Percentiles rank a stretch among this genome's conserved stretches.
Conservation (phyloP, 176 grass and related monocot species). For the Puya raimondii region DNA sequence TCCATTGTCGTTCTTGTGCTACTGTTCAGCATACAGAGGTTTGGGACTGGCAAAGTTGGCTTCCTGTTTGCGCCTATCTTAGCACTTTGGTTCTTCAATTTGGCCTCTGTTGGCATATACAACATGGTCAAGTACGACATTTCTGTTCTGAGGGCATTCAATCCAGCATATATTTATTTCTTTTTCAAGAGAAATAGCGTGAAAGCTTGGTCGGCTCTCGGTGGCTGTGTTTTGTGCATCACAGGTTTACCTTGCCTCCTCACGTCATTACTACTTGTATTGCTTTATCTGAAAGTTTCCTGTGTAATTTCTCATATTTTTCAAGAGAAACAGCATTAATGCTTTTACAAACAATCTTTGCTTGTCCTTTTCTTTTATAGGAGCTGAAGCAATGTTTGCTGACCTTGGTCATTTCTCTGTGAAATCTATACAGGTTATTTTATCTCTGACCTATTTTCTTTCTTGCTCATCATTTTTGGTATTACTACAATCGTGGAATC, state of each 20-base stretch:
- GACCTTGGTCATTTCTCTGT: constrained; percentile 98
- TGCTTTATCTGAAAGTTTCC: background rate
- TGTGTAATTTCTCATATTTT: background rate
- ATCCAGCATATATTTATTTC: constrained; percentile 83
- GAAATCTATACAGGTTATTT: constrained; percentile 89
- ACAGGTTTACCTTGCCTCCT: constrained; percentile 49
- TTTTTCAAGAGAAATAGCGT: constrained; percentile 66
- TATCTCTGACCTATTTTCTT: constrained; percentile 5
- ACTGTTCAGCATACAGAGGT: constrained; percentile 91
- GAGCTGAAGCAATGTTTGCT: constrained; percentile 99
- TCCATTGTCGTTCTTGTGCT: constrained; percentile 65
- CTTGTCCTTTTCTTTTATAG: constrained; percentile 26
- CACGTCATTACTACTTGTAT: constrained; percentile 1
- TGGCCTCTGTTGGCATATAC: constrained; percentile 71
- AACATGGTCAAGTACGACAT: constrained; percentile 73
- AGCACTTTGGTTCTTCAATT: constrained; percentile 81
- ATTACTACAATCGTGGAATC: background rate
- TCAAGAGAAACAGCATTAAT: no score
- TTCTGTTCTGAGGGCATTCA: constrained; percentile 79
- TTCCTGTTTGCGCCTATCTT: constrained; percentile 90
- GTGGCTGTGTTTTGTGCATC: constrained; percentile 96
- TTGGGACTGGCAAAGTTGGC: constrained; percentile 96
- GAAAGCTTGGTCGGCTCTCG: constrained; percentile 92
- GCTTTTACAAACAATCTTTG: no score
- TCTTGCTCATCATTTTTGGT: background rate